Evolutionary conservation across 805 yeast genomes (phyloP).

Genomic region (Pichia gijzeniarum): DNA sequence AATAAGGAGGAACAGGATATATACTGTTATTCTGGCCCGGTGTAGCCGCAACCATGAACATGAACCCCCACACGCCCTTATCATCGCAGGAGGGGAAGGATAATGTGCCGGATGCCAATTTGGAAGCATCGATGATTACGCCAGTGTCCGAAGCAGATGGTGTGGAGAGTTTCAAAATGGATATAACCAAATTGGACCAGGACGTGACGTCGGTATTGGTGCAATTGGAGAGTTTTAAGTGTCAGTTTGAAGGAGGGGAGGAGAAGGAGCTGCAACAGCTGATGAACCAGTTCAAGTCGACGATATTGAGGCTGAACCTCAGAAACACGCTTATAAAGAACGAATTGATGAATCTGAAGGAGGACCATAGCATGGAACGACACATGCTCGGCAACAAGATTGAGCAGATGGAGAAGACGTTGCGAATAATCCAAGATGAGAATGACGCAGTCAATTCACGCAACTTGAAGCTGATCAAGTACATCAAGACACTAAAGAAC

Average conservation of each 20-base stretch:
- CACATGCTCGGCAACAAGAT: constrained; percentile 25
- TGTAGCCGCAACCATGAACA: no score
- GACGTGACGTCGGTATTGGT: not conserved
- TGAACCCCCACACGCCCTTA: no score
- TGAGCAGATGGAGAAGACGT: constrained; percentile 23
- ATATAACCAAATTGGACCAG: not conserved
- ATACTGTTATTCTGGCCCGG: no score
- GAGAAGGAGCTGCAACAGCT: not conserved
- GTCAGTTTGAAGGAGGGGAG: not conserved
- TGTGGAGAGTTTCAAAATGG: not conserved
- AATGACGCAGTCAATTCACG: constrained; percentile 27
- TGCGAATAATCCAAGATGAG: constrained; percentile 23
- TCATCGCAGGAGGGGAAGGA: no score
- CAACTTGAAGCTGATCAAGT: constrained; percentile 29
- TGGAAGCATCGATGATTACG: no score
- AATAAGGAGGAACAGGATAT: no score
- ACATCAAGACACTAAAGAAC: constrained; percentile 26
- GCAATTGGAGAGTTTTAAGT: not conserved
- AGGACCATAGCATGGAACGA: constrained; percentile 28
- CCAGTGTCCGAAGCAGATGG: not conserved
- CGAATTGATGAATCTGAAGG: constrained; percentile 24
- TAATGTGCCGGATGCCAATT: no score
- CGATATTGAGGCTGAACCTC: constrained; percentile 27
- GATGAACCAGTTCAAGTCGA: constrained; percentile 12
- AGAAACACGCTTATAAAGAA: constrained; percentile 27